Conservation (phyloP, 345 rosid species). For the Brassica incana region DNA sequence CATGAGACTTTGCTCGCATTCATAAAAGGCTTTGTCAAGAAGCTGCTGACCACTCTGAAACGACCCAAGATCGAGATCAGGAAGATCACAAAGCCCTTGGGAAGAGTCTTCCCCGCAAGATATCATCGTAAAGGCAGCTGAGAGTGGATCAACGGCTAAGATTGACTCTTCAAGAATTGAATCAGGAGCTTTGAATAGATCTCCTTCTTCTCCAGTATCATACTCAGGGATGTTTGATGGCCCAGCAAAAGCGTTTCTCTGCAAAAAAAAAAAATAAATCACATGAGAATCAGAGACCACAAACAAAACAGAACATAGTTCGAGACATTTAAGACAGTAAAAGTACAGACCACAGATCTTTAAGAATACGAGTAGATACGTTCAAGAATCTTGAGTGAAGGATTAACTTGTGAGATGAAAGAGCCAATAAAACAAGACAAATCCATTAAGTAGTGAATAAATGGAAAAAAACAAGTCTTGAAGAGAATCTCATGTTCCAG, state of each 20-base stretch:
- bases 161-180: slow-evolving; percentile 72
- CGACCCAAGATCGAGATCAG: slow-evolving; percentile 60
- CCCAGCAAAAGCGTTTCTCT: slow-evolving; percentile 48
- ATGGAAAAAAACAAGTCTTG: slow-evolving; percentile 48
- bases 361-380: slow-evolving; percentile 1
- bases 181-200: slow-evolving; percentile 86
- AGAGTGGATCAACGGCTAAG: slow-evolving; percentile 61
- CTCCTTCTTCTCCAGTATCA: slow-evolving; percentile 83
- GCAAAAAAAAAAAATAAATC: slow-evolving; percentile 22
- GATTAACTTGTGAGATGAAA: too few species aligned
- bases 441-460: slow-evolving; percentile 26
- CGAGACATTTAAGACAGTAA: slow-evolving; percentile 30
- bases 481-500: slow-evolving; percentile 50
- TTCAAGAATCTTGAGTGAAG: slow-evolving; percentile 25
- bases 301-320: slow-evolving; percentile 34
- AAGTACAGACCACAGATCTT: slow-evolving; percentile 1
- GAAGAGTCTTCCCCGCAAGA: slow-evolving; percentile 71
- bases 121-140: slow-evolving; percentile 76
- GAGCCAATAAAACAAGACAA: slow-evolving; percentile 17
- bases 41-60: slow-evolving; percentile 73
- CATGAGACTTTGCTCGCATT: slow-evolving; percentile 80
- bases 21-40: slow-evolving; percentile 65
- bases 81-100: slow-evolving; percentile 56
- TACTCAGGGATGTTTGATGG: slow-evolving; percentile 62
- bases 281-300: slow-evolving; percentile 31